Conservation (phyloP, 768 basidiomycete genomes). For the Mycena galericulata region DNA sequence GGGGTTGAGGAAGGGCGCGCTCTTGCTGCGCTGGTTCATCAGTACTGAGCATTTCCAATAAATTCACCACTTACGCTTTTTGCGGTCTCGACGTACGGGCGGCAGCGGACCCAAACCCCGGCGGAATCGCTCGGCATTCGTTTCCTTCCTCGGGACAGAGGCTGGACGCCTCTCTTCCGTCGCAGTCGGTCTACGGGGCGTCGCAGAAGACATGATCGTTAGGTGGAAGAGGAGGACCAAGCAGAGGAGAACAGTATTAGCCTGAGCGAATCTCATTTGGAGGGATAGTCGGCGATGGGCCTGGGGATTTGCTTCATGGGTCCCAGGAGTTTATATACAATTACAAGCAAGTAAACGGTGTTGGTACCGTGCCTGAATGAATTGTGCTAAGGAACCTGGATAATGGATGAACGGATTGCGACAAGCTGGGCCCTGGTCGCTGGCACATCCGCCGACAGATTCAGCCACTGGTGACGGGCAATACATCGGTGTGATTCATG, state of each 20-base stretch:
- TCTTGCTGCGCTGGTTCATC: not conserved
- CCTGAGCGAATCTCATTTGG: not conserved
- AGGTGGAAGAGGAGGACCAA: not conserved
- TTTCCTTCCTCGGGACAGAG: not conserved
- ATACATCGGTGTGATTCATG: slow-evolving; percentile 5
- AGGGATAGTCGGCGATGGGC: not conserved
- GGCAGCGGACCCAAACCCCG: slow-evolving; percentile 15
- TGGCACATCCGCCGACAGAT: slow-evolving; percentile 17
- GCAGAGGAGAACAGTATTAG: not conserved
- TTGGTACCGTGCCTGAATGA: not conserved
- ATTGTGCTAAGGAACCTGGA: not conserved
- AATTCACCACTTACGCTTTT: not conserved
- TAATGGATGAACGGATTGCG: not conserved
- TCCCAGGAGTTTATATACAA: not conserved
- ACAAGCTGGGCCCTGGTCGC: slow-evolving; percentile 11
- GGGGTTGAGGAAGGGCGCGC: not conserved
- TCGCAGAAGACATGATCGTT: not conserved
- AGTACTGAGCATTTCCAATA: not conserved
- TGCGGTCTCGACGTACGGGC: slow-evolving; percentile 7
- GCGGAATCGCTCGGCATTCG: slow-evolving; percentile 22
- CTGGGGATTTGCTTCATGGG: not conserved
- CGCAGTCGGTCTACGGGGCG: not conserved
- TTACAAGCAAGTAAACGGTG: not conserved
- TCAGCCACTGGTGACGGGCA: not conserved
- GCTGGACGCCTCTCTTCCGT: not conserved